Base-by-base conservation (phyloP, 2,329 filamentous ascomycete genomes). In the Aspergillus sp. region DNA sequence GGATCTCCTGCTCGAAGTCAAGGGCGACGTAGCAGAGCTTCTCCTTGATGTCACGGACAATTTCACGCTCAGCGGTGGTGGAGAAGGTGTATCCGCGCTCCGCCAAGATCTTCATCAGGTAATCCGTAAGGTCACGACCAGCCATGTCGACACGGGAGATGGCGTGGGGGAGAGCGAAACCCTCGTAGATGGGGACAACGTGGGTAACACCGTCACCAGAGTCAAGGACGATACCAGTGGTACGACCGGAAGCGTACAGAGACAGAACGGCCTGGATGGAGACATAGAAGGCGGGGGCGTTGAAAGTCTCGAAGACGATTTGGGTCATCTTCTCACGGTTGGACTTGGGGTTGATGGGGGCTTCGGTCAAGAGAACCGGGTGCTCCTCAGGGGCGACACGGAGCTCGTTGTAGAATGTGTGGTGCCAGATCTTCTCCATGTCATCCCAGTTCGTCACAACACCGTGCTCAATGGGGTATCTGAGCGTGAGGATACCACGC, bases 311-410 rank as follows among this genome's bases (percentile, higher is more conserved):
- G 86, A 99, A 99, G 80, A 99, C 93, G 70, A 99, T 99, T 86
- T 99, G 95, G 72, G 95, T 98, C 95, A 99, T 99, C 92, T 99
- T 99, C 88, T 99, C 95, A 89, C 95, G 91, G 88, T 99, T 99
- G 85, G 91, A 96, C 88, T 98, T 98, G 81, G 95, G 95, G 89
- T 99, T 99, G 89, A 99, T 98, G 72, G 95, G 95, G 73, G 95
- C 95, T 86, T 99, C 95, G 73, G 95, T 99, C 81, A 99, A 87
- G 78, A 99, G 88, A 79, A 98, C 93, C 74, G 95, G 95, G 88
- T 99, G 95, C 90, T 99, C 95, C 87, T 99, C 95, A 73, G 95
- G 95, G 74, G 95, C 95, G 68, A 99, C 95, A 93, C 95, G 93
- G 77, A 99, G 87, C 87, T 99, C 95, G 85, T 99, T 99, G 91